Evolutionary conservation across 1,139 yeast genomes (phyloP).

Genomic region (Geotrichum cucujoidarum): DNA sequence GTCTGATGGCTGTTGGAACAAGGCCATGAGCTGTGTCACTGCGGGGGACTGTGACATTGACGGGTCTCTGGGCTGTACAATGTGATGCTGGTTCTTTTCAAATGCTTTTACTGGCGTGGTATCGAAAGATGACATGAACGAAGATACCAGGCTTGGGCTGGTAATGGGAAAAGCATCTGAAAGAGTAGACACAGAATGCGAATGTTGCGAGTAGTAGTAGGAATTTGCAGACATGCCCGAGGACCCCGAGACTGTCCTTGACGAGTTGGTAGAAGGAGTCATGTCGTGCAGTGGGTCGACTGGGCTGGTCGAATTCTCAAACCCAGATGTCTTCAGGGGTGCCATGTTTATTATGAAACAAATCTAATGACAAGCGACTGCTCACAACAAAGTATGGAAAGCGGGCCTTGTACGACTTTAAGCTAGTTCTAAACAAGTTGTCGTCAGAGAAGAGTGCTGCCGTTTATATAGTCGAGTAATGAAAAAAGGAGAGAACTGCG

Average conservation of each 20-base stretch:
- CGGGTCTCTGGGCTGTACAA: too few relatives aligned
- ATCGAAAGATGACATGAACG: not conserved
- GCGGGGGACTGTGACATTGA: not conserved
- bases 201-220: not conserved
- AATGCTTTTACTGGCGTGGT: not conserved
- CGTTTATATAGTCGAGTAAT: too few relatives aligned
- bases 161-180: not conserved
- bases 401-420: too few relatives aligned
- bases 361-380: too few relatives aligned
- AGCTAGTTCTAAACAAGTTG: too few relatives aligned
- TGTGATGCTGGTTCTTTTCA: not conserved
- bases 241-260: not conserved
- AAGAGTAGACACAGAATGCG: slow-evolving; percentile 3
- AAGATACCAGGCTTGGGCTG: not conserved
- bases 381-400: too few relatives aligned
- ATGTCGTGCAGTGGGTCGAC: too few relatives aligned
- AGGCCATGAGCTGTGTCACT: slow-evolving; percentile 2
- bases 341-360: too few relatives aligned
- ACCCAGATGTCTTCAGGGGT: too few relatives aligned
- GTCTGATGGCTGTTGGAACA: slow-evolving; percentile 1
- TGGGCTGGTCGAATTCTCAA: too few relatives aligned
- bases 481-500: too few relatives aligned
- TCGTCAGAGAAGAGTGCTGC: too few relatives aligned
- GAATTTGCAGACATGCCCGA: not conserved
- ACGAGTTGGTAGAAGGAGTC: not conserved